Evolutionary conservation across 768 basidiomycete species (phyloP), one percentile per base, ranked within the genome.

Genomic region (Lactarius indigo): DNA sequence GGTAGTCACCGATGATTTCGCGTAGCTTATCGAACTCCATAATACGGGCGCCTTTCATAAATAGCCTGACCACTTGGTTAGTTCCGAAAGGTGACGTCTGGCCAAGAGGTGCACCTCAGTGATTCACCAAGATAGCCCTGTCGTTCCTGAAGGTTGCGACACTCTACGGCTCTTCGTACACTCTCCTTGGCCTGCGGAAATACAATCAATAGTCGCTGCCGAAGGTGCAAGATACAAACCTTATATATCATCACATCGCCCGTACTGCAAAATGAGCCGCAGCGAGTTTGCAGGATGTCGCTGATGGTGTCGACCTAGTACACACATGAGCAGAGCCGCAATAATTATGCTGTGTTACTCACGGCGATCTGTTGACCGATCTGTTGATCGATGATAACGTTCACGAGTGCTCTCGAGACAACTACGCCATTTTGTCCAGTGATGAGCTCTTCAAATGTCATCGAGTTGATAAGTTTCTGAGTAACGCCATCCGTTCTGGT

Each of bases 231-330:
- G 6, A 28, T 26, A 68, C 78, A 64, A 71, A 87, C 94, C 82
- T 99, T 99, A 81, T 98, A 98, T 33, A 97, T 77, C 84, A 97
- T 92, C 54, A 99, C 97, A 78, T 99, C 97, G 73, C 98, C 97
- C 2, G 96, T 90, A 71, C 96, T 96, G 77, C 95, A 98, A 84
- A 98, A 98, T 17, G 95, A 93, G 2, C 96, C 96, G 71, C 97
- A 99, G 75, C 94, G 84, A 72, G 92, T 88, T 74, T 98, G 96
- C 44, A 99, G 78, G 52, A 95, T 87, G 72, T 98, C 95, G 74
- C 94, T 96, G 76, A 99, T 92, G 7, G 94, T 92, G 76, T 99
- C 97, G 69, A 99, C 92, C 95, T 96, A 61, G 42, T 9, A 26
- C 30, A 35, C 26, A 57, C n/a, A n/a, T 44, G 44, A 64, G 42